Conservation (phyloP, 805 yeast genomes). For the Kazachstania viticola region DNA sequence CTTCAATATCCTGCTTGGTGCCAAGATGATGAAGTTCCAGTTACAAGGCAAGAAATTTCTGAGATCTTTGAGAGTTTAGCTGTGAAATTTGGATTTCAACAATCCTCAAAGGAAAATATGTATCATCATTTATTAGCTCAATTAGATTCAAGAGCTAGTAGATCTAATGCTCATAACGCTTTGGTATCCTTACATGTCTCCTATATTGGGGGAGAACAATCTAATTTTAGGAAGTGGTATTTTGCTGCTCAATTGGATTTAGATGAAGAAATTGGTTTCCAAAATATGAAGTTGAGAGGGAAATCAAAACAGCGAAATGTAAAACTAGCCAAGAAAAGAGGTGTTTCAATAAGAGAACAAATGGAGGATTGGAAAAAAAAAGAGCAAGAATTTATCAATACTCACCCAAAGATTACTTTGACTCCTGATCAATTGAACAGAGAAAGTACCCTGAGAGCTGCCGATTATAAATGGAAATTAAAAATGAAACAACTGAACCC, state of each 20-base stretch:
- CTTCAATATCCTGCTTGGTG: slow-evolving; percentile 28
- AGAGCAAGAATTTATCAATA: slow-evolving; percentile 37
- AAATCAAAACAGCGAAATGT: slow-evolving; percentile 33
- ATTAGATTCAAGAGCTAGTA: slow-evolving; percentile 76
- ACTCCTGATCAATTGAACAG: slow-evolving; percentile 58
- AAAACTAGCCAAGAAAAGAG: slow-evolving; percentile 32
- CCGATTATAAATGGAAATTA: slow-evolving; percentile 71
- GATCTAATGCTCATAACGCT: slow-evolving; percentile 64
- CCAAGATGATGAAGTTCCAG: slow-evolving; percentile 49
- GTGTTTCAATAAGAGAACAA: slow-evolving; percentile 26
- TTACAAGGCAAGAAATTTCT: slow-evolving; percentile 53
- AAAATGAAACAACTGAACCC: slow-evolving; percentile 46
- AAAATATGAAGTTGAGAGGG: slow-evolving; percentile 42
- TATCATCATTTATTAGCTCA: slow-evolving; percentile 68
- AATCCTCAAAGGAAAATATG: slow-evolving; percentile 67
- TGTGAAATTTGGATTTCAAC: slow-evolving; percentile 73
- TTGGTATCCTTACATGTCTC: slow-evolving; percentile 72
- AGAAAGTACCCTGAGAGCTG: slow-evolving; percentile 55
- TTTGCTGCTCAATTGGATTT: slow-evolving; percentile 74
- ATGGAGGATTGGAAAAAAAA: slow-evolving; percentile 33
- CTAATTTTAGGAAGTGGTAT: slow-evolving; percentile 88
- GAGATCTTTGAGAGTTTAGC: slow-evolving; percentile 47
- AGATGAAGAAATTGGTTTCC: slow-evolving; percentile 56
- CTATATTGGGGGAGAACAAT: slow-evolving; percentile 81
- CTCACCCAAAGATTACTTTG: slow-evolving; percentile 43